Conservation (phyloP, 78 protist genomes). For the slime mould (Dictyostelium discoideum) region DNA sequence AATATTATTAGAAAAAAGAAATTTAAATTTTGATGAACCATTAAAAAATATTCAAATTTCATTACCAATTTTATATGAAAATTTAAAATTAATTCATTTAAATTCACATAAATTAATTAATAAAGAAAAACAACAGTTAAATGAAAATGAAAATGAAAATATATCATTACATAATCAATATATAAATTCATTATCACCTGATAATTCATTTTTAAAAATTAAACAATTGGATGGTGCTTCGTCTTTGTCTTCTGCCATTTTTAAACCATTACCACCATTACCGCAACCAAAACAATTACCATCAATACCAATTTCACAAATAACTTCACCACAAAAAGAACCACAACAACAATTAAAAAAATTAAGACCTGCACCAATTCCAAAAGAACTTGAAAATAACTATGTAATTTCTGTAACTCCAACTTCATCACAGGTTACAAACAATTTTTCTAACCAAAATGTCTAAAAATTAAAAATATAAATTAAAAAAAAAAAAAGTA, state of each 20-base stretch:
- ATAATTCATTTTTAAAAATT: neutral
- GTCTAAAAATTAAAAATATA: neutral
- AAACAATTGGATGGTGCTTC: neutral
- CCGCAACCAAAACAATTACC: neutral
- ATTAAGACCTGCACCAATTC: neutral
- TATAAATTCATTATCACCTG: neutral
- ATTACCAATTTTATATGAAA: neutral
- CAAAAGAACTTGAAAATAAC: neutral
- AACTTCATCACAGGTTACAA: neutral
- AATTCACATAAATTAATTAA: neutral
- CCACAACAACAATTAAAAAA: neutral
- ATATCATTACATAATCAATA: neutral
- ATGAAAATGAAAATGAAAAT: neutral
- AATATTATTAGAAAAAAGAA: neutral
- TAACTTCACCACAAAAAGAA: neutral
- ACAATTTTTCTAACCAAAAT: neutral
- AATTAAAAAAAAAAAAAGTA: neutral
- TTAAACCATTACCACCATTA: neutral
- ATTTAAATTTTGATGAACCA: neutral
- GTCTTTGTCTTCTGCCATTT: too few species aligned
- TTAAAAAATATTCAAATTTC: neutral
- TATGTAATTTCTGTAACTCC: too few species aligned
- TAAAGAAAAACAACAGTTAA: neutral
- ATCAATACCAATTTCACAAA: neutral
- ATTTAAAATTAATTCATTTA: neutral